A percentile compares a stretch with the other conserved stretches of the same genome.
phyloP scores from a whole-genome alignment of 192 early-diverging fungal genomes.

The Gonapodya prolifera region DNA sequence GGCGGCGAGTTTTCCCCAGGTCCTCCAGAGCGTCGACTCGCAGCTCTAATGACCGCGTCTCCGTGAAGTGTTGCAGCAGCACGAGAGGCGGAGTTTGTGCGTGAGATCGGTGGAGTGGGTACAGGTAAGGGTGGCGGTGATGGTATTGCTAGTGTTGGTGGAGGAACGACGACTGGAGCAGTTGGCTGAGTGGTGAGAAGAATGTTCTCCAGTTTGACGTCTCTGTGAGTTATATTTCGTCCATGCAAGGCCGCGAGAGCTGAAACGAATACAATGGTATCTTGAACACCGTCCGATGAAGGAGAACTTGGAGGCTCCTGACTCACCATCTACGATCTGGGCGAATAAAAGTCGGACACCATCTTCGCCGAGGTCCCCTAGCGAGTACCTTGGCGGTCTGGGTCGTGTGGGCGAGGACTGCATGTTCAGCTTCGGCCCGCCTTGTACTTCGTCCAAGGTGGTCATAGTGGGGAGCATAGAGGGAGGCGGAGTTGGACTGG shows the following conservation, averaged over 20 bases:
- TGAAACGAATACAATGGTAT: not conserved
- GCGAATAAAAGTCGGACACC: slow-evolving; percentile 16
- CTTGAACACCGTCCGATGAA: not conserved
- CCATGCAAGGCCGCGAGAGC: slow-evolving; percentile 48
- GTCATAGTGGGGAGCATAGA: too few species aligned
- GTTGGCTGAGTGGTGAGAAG: not conserved
- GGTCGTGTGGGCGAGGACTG: too few species aligned
- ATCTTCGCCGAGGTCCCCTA: slow-evolving; percentile 31
- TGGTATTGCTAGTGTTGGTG: too few species aligned
- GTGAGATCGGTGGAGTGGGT: too few species aligned
- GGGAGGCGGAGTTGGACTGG: too few species aligned
- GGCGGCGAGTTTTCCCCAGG: too few species aligned
- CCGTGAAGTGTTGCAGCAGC: not conserved
- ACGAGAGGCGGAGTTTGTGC: too few species aligned
- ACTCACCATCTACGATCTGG: not conserved
- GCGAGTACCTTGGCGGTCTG: too few species aligned
- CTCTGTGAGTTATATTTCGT: slow-evolving; percentile 48
- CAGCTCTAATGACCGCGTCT: not conserved
- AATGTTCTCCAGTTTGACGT: slow-evolving; percentile 51
- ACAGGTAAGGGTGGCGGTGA: too few species aligned
- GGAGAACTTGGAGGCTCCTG: not conserved
- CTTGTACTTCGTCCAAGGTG: not conserved
- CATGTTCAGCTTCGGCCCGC: not conserved
- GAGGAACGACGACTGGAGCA: too few species aligned
- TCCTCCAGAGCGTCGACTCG: not conserved